Conservation (phyloP, 352 stramenopile genomes). For the Pythium chondricola region DNA sequence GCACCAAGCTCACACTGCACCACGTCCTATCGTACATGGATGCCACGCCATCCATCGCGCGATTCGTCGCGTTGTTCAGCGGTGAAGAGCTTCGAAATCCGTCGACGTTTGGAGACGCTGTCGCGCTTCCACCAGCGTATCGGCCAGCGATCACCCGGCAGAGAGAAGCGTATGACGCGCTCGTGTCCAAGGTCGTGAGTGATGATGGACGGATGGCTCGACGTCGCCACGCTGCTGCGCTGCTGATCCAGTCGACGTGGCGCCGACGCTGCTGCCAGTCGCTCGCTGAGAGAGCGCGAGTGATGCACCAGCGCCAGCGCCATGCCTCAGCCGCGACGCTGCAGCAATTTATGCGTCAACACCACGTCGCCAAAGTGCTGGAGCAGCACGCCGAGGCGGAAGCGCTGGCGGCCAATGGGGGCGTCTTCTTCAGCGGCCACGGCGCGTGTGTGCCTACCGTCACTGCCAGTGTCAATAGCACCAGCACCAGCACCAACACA, state of each 20-base stretch:
- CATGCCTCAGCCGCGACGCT: constrained; percentile 39
- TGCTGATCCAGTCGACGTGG: constrained; percentile 67
- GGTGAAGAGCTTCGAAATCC: constrained; percentile 60
- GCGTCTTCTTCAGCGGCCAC: constrained; percentile 39
- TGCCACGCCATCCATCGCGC: constrained; percentile 23
- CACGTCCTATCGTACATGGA: constrained; percentile 18
- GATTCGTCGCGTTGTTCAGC: constrained; percentile 54
- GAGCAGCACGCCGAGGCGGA: constrained; percentile 48
- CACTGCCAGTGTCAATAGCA: background rate
- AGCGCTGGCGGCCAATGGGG: constrained; percentile 45
- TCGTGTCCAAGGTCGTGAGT: constrained; percentile 42
- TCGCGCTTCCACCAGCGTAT: constrained; percentile 11
- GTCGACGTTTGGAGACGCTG: constrained; percentile 27
- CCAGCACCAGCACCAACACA: too few relatives aligned
- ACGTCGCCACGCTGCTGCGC: constrained; percentile 28
- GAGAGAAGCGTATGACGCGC: constrained; percentile 30
- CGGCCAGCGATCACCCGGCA: constrained; percentile 18
- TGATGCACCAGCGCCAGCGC: constrained; percentile 24
- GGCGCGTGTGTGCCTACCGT: constrained; percentile 28
- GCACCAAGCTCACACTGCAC: background rate
- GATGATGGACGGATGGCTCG: constrained; percentile 35
- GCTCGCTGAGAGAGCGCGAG: constrained; percentile 20
- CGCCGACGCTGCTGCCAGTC: constrained; percentile 37
- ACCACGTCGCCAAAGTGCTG: constrained; percentile 39
- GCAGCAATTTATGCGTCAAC: constrained; percentile 47